Conservation (phyloP, 2,329 filamentous ascomycete species). For the Epichloe gansuensis region DNA sequence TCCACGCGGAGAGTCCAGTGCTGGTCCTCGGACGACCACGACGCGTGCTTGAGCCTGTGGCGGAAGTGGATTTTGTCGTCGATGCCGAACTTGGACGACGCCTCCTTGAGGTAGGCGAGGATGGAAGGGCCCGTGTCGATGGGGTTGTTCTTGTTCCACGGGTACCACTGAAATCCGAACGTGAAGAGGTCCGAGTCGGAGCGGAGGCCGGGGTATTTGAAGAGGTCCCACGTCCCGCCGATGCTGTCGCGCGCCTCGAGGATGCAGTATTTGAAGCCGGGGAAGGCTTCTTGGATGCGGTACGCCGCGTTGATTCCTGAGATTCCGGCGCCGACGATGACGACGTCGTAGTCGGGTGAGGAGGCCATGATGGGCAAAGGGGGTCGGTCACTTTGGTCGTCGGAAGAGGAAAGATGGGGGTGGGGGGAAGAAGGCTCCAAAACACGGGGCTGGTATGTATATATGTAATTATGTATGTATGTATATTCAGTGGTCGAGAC, state of each 20-base stretch:
- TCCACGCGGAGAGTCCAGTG: constrained; percentile 35
- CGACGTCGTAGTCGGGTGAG: constrained; percentile 27
- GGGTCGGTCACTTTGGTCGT: too few species aligned
- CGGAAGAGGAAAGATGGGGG: too few species aligned
- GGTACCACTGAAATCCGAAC: constrained; percentile 54
- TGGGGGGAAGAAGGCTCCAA: too few species aligned
- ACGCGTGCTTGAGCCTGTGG: constrained; percentile 32
- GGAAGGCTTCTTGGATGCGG: constrained; percentile 42
- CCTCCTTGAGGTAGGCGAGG: constrained; percentile 35
- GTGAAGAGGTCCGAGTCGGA: constrained; percentile 46
- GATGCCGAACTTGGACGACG: constrained; percentile 28
- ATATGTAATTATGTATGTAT: too few species aligned
- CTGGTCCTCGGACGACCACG: constrained; percentile 25
- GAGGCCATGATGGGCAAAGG: too few species aligned
- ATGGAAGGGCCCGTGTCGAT: constrained; percentile 39
- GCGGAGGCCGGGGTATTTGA: constrained; percentile 58
- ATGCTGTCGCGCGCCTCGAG: constrained; percentile 50
- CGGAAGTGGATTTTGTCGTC: constrained; percentile 32
- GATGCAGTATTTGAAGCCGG: constrained; percentile 43
- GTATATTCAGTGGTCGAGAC: too few species aligned
- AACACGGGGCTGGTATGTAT: too few species aligned
- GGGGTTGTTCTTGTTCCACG: constrained; percentile 43
- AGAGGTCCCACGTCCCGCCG: constrained; percentile 64
- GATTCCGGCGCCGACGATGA: constrained; percentile 57
- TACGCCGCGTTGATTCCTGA: constrained; percentile 62